phyloP scores from a whole-genome alignment of 768 basidiomycete species.

The Leccinum truebloodii region DNA sequence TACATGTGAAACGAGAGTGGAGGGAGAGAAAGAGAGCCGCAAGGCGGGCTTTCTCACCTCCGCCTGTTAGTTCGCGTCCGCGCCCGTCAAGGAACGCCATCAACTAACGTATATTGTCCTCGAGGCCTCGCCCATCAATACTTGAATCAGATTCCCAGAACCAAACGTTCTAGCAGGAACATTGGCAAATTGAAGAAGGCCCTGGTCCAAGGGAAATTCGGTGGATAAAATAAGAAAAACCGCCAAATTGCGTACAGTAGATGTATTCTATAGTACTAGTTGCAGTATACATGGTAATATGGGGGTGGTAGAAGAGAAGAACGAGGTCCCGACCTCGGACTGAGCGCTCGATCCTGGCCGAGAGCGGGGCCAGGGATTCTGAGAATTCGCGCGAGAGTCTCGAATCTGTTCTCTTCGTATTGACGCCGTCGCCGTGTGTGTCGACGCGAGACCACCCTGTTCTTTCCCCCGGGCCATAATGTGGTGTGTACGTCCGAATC shows the following conservation, averaged over 20 bases:
- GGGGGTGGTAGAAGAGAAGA: neutral
- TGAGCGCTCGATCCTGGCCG: neutral
- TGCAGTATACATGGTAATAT: neutral
- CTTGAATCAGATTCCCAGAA: neutral
- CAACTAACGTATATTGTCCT: neutral
- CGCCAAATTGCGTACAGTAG: neutral
- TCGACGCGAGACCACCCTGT: too few species aligned
- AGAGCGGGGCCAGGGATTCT: neutral
- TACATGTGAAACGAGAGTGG: neutral
- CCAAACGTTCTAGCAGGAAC: neutral
- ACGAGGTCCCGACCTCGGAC: neutral
- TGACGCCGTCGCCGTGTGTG: too few species aligned
- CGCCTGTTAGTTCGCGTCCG: neutral
- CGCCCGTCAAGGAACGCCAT: neutral
- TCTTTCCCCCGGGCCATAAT: neutral
- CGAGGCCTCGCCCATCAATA: neutral
- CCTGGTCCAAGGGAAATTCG: neutral
- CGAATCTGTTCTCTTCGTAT: neutral
- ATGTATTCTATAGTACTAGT: neutral
- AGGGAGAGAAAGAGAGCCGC: neutral
- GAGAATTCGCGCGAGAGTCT: neutral
- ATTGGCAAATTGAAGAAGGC: neutral
- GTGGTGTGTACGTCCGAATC: neutral
- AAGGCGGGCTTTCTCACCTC: neutral
- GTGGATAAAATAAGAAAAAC: neutral